Conservation (phyloP, 805 yeast genomes). For the Yarrowia deformans region DNA sequence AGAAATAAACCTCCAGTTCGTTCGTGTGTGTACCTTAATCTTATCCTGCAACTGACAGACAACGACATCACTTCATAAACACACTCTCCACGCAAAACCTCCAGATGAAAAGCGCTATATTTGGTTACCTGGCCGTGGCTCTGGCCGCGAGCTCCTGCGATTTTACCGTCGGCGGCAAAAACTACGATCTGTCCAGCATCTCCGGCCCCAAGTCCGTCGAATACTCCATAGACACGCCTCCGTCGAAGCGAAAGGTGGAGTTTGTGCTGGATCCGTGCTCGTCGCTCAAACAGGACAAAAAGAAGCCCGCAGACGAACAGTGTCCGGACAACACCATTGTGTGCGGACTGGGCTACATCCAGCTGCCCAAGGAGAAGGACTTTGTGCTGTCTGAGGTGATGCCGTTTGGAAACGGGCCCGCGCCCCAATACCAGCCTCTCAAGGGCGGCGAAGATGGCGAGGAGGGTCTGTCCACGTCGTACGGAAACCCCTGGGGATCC, state of each 20-base stretch:
- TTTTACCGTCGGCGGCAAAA: slow-evolving; percentile 45
- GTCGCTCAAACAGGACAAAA: slow-evolving; percentile 51
- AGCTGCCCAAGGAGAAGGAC: slow-evolving; percentile 57
- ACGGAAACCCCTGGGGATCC: slow-evolving; percentile 25
- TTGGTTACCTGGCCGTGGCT: slow-evolving; percentile 16
- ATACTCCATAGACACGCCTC: slow-evolving; percentile 70
- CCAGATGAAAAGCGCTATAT: slow-evolving; percentile 9
- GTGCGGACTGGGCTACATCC: slow-evolving; percentile 73
- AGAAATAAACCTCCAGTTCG: not conserved
- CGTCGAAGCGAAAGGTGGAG: slow-evolving; percentile 64
- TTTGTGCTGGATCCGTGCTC: slow-evolving; percentile 82
- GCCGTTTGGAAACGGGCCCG: slow-evolving; percentile 30
- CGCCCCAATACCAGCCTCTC: slow-evolving; percentile 7
- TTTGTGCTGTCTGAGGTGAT: slow-evolving; percentile 66
- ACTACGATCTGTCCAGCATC: slow-evolving; percentile 55
- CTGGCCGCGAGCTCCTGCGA: slow-evolving; percentile 42
- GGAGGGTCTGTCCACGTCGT: slow-evolving; percentile 17
- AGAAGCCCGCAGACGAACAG: slow-evolving; percentile 51
- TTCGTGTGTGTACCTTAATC: slow-evolving; percentile 11
- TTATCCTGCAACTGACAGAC: not conserved
- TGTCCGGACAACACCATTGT: slow-evolving; percentile 78
- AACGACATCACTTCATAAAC: slow-evolving; percentile 1
- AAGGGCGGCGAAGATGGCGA: not conserved
- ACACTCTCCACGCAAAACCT: not conserved
- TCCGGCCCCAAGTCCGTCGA: slow-evolving; percentile 59